Percentiles rank a stretch among this genome's conserved stretches.
phyloP scores from a whole-genome alignment of 208 protist genomes.

The Crithidia brevicula region DNA sequence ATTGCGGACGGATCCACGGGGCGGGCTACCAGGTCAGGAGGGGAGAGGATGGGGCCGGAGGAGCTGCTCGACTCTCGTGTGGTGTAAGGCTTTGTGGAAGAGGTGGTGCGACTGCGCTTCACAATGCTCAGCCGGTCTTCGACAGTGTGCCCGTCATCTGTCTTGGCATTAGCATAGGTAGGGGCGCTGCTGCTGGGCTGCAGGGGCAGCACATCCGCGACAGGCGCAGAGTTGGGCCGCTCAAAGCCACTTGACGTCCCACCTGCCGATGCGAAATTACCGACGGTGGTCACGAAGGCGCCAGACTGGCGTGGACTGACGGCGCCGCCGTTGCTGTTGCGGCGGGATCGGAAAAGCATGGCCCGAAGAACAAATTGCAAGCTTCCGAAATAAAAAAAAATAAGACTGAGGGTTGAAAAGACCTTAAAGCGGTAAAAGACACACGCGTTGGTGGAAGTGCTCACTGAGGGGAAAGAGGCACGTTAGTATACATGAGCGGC shows the following conservation, averaged over 20 bases:
- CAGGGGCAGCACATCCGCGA: slow-evolving; percentile 11
- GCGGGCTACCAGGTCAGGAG: no score
- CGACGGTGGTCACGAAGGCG: slow-evolving; percentile 1
- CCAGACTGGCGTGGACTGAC: slow-evolving; percentile 18
- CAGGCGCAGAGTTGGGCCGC: slow-evolving; percentile 42
- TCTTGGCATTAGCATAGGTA: not conserved
- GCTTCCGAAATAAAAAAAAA: no score
- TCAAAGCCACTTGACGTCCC: slow-evolving; percentile 24
- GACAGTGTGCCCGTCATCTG: slow-evolving; percentile 41
- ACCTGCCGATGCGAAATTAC: not conserved
- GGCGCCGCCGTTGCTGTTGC: slow-evolving; percentile 13
- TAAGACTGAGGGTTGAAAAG: no score
- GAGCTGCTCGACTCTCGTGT: slow-evolving; percentile 5
- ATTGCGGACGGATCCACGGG: no score
- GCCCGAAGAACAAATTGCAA: no score
- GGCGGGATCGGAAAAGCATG: slow-evolving; percentile 52
- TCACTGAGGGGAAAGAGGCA: no score
- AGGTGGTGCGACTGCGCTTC: slow-evolving; percentile 58
- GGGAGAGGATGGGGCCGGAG: not conserved
- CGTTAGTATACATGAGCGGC: no score
- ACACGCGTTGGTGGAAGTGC: no score
- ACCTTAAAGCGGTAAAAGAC: no score
- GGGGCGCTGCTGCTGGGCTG: slow-evolving; percentile 17
- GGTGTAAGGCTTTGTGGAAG: slow-evolving; percentile 1
- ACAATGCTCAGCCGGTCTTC: slow-evolving; percentile 82